These are phyloP conservation scores for Torulaspora indica DNA, from an alignment of 805 yeast species.

Conservation along the genomic window DNA sequence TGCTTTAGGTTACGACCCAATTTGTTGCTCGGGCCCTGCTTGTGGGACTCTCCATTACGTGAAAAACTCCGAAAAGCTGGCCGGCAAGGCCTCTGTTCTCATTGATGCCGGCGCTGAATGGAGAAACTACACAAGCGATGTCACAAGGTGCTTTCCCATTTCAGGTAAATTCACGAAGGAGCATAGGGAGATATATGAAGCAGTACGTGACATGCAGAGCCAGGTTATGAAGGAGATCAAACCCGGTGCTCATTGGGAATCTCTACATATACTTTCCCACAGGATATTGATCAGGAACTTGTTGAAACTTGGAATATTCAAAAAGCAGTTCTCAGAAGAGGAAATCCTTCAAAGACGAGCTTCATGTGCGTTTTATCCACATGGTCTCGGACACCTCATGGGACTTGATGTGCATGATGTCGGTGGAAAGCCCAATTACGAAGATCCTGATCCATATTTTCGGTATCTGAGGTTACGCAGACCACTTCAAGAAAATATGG, in stretches of 20 bases:
- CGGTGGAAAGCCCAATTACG: slow-evolving; percentile 82
- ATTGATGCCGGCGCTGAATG: slow-evolving; percentile 98
- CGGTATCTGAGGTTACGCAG: slow-evolving; percentile 79
- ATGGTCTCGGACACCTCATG: slow-evolving; percentile 88
- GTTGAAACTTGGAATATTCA: slow-evolving; percentile 70
- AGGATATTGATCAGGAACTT: slow-evolving; percentile 67
- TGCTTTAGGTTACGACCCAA: slow-evolving; percentile 85
- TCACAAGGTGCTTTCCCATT: slow-evolving; percentile 92
- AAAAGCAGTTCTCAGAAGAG: slow-evolving; percentile 47
- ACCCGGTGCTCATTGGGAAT: slow-evolving; percentile 86
- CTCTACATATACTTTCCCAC: slow-evolving; percentile 76
- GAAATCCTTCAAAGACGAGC: slow-evolving; percentile 68
- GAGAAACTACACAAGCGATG: slow-evolving; percentile 88
- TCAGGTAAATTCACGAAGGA: slow-evolving; percentile 86
- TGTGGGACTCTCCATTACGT: slow-evolving; percentile 90
- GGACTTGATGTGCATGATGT: slow-evolving; percentile 98
- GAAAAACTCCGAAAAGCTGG: slow-evolving; percentile 64
- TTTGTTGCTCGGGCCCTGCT: slow-evolving; percentile 88
- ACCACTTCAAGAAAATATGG: slow-evolving; percentile 67
- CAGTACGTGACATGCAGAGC: slow-evolving; percentile 78
- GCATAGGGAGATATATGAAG: slow-evolving; percentile 72
- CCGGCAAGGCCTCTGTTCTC: slow-evolving; percentile 59
- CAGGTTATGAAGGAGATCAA: slow-evolving; percentile 64
- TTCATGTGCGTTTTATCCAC: slow-evolving; percentile 83
- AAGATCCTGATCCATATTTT: slow-evolving; percentile 74